Conservation (phyloP, 2,329 filamentous ascomycete species). For the Geosmithia morbida region DNA sequence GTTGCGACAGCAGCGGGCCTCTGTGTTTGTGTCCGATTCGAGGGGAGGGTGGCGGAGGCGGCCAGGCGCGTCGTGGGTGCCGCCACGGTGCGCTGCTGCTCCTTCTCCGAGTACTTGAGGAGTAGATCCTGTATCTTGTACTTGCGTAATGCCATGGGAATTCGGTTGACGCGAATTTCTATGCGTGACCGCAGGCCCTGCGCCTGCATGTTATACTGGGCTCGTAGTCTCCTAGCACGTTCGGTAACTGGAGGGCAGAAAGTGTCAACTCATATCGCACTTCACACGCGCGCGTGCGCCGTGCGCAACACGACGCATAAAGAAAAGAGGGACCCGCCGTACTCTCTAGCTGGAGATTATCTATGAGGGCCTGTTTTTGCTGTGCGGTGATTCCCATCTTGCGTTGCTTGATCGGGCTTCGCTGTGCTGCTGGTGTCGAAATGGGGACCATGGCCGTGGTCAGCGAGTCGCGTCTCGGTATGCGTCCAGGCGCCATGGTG, state of each 20-base stretch:
- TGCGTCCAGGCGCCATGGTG: slow-evolving; percentile 31
- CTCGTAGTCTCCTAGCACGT: slow-evolving; percentile 71
- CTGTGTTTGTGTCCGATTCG: slow-evolving; percentile 14
- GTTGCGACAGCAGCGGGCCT: slow-evolving; percentile 13
- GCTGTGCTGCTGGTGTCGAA: slow-evolving; percentile 23
- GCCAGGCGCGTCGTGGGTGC: slow-evolving; percentile 7
- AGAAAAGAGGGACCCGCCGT: slow-evolving; percentile 14
- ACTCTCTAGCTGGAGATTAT: slow-evolving; percentile 86
- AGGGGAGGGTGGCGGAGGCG: slow-evolving; percentile 29
- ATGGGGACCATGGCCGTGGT: slow-evolving; percentile 6
- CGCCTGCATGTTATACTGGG: slow-evolving; percentile 79
- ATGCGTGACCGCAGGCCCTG: slow-evolving; percentile 74
- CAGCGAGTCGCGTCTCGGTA: slow-evolving; percentile 15
- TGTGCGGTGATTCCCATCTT: slow-evolving; percentile 45
- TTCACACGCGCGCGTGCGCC: not conserved
- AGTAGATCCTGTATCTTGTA: slow-evolving; percentile 72
- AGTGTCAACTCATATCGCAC: slow-evolving; percentile 5
- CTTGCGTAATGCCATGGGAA: slow-evolving; percentile 66
- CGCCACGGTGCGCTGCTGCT: slow-evolving; percentile 19
- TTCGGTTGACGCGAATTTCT: slow-evolving; percentile 85
- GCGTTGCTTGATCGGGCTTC: slow-evolving; percentile 49
- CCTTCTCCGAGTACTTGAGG: slow-evolving; percentile 29
- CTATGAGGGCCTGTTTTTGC: slow-evolving; percentile 77
- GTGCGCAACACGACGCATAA: not conserved
- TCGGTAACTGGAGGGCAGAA: slow-evolving; percentile 55